Base-by-base conservation (phyloP, 2,329 filamentous ascomycete genomes). In the Dactylellina parvicollis region DNA sequence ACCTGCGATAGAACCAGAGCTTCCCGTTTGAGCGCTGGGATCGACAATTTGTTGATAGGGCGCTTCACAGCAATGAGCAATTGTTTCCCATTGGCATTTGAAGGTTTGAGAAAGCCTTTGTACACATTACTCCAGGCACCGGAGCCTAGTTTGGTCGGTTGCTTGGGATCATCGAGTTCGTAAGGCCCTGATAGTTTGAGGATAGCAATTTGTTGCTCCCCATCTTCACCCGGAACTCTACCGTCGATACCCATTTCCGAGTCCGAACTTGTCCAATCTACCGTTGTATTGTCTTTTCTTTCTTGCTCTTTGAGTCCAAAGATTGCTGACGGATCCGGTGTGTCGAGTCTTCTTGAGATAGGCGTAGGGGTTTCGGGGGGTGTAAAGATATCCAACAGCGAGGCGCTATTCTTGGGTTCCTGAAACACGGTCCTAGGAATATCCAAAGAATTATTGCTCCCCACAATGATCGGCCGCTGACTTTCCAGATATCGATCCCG, bases 121-220 rank as follows among this genome's bases (percentile, higher is more conserved):
- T 67, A 61, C 0, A 78, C 77, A 22, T 49, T 66, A 14, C 76
- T 76, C 77, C 77, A 78, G 14, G 74, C 77, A 3, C 77, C 77
- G 9, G 64, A 72, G 14, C 77, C 77, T 26, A 77, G 74, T 20
- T 72, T 71, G 10, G 62, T 57, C 1, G 69, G 30, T 20, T 67
- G 47, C 14, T 28, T 50, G 4, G 66, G 18, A 44, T 71, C 30
- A 26, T 71, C 66, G 8, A 71, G 50, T 22, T 71, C 49, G 24
- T 64, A 71, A 5, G 12, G 7, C 9, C 59, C 66, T 7, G 18
- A 36, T 12, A 44, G 57, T 24, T 62, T 28, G 2, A 71, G 44
- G 8, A 71, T 44, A 7, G 40, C 4, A 16, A 64, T 32, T 2
- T 50, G 22, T 8, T 30, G 32, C 16, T 64, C 46, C 3, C 28